Percentiles rank a stretch among this genome's conserved stretches.
These are phyloP conservation scores for Periconia sp. DNA, from an alignment of 2,329 filamentous ascomycete genomes.

Conservation along the genomic window DNA sequence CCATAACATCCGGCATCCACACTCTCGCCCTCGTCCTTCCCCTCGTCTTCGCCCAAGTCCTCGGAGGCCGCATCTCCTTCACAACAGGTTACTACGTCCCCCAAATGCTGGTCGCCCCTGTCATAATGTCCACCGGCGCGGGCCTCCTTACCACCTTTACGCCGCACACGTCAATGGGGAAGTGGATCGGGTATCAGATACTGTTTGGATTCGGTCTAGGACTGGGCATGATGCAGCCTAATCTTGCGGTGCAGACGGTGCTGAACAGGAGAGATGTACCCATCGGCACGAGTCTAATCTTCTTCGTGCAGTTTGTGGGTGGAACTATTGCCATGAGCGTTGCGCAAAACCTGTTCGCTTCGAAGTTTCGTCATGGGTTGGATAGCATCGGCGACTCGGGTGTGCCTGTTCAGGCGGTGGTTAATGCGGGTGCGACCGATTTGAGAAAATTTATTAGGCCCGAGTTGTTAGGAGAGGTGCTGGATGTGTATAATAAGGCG, in stretches of 20 bases:
- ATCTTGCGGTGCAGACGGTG: slow-evolving; percentile 13
- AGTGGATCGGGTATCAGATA: slow-evolving; percentile 56
- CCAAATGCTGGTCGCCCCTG: slow-evolving; percentile 36
- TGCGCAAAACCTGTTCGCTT: slow-evolving; percentile 48
- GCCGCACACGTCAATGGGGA: slow-evolving; percentile 34
- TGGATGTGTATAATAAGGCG: slow-evolving; percentile 15
- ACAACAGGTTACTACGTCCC: slow-evolving; percentile 49
- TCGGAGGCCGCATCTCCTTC: slow-evolving; percentile 38
- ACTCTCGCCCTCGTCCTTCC: slow-evolving; percentile 40
- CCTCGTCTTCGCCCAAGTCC: slow-evolving; percentile 31
- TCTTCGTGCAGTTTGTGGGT: slow-evolving; percentile 47
- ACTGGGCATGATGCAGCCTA: slow-evolving; percentile 16
- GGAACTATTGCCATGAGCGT: slow-evolving; percentile 48
- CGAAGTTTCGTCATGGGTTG: slow-evolving; percentile 4
- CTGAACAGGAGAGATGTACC: slow-evolving; percentile 37
- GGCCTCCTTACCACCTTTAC: slow-evolving; percentile 51
- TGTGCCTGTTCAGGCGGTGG: slow-evolving; percentile 4
- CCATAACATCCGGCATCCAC: slow-evolving; percentile 43
- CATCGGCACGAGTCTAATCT: slow-evolving; percentile 44
- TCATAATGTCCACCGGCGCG: slow-evolving; percentile 33
- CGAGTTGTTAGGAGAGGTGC: slow-evolving; percentile 2
- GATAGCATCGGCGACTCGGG: slow-evolving; percentile 7
- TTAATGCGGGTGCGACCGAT: slow-evolving; percentile 15
- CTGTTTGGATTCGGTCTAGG: slow-evolving; percentile 48
- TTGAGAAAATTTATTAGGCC: neutral